Percentiles rank a stretch among this genome's conserved stretches.
phyloP scores from a whole-genome alignment of 2,329 filamentous ascomycete species.

The Calycina herbarum region DNA sequence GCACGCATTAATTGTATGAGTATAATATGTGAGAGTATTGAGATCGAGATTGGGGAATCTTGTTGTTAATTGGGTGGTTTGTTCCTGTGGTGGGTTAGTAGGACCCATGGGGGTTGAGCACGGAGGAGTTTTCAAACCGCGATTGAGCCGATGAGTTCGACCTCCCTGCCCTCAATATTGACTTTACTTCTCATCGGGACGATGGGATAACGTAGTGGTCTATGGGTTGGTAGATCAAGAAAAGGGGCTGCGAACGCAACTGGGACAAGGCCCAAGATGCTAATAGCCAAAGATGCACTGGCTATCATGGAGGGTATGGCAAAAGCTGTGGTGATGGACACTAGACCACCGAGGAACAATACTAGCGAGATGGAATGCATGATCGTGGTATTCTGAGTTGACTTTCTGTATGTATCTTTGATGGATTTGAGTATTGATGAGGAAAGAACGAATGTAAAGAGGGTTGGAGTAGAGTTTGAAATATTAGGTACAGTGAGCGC shows the following conservation, averaged over 20 bases:
- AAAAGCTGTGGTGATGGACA: not conserved
- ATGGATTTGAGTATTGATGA: not conserved
- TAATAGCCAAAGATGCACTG: not conserved
- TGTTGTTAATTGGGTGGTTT: not conserved
- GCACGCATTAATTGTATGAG: too few species aligned
- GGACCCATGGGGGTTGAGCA: not conserved
- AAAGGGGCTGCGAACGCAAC: not conserved
- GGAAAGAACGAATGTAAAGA: not conserved
- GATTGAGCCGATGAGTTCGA: not conserved
- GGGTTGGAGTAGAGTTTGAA: not conserved
- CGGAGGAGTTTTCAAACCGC: not conserved
- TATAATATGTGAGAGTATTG: not conserved
- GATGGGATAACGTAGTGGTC: not conserved
- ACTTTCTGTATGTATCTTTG: not conserved
- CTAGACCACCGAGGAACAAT: not conserved
- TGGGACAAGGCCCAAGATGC: not conserved
- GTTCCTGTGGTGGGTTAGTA: not conserved
- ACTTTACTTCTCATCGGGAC: not conserved
- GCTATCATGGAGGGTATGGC: not conserved
- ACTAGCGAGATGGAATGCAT: not conserved
- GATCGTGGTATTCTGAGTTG: not conserved
- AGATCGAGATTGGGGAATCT: not conserved
- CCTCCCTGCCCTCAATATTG: not conserved
- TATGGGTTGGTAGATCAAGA: not conserved
- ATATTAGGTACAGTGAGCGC: not conserved